Evolutionary conservation across 768 basidiomycete species (phyloP).

Genomic region (Polyporus arcularius): DNA sequence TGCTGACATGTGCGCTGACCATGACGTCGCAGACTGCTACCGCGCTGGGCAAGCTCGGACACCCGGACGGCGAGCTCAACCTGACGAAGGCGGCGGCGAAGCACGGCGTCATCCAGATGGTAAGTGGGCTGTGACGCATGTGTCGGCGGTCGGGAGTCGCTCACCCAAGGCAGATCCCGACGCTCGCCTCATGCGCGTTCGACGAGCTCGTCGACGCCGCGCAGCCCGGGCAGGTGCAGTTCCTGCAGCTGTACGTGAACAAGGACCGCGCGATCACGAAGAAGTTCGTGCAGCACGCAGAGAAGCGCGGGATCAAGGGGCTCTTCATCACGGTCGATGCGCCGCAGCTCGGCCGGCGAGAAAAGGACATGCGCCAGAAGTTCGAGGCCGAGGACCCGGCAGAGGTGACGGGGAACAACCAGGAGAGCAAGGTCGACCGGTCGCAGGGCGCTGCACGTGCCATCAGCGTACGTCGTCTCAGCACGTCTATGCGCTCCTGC

Average conservation of each 20-base stretch:
- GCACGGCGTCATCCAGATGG: conserved; percentile 76
- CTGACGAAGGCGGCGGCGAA: conserved; percentile 87
- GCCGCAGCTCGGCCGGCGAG: conserved; percentile 90
- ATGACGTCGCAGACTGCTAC: conserved; percentile 56
- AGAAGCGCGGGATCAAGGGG: conserved; percentile 86
- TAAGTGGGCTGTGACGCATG: conserved; percentile 21
- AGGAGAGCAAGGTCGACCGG: conserved; percentile 61
- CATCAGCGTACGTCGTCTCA: conserved; percentile 64
- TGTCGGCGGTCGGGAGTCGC: no score
- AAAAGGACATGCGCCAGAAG: conserved; percentile 98
- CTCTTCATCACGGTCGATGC: conserved; percentile 98
- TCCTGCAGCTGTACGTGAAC: conserved; percentile 66
- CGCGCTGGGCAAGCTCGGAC: conserved; percentile 90
- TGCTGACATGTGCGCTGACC: not conserved
- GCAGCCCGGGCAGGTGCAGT: conserved; percentile 75
- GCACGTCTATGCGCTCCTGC: not conserved
- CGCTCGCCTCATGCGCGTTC: conserved; percentile 92
- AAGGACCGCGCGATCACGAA: conserved; percentile 84
- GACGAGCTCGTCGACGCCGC: conserved; percentile 94
- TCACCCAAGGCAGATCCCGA: conserved; percentile 70
- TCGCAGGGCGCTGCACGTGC: conserved; percentile 93
- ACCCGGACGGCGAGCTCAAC: conserved; percentile 93
- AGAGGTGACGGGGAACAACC: conserved; percentile 53
- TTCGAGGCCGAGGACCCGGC: conserved; percentile 80
- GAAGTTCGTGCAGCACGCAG: conserved; percentile 87